A percentile compares a stretch with the other conserved stretches of the same genome.
Conservation (phyloP, 1,284 basidiomycete genomes). For the Irpex sp. region DNA sequence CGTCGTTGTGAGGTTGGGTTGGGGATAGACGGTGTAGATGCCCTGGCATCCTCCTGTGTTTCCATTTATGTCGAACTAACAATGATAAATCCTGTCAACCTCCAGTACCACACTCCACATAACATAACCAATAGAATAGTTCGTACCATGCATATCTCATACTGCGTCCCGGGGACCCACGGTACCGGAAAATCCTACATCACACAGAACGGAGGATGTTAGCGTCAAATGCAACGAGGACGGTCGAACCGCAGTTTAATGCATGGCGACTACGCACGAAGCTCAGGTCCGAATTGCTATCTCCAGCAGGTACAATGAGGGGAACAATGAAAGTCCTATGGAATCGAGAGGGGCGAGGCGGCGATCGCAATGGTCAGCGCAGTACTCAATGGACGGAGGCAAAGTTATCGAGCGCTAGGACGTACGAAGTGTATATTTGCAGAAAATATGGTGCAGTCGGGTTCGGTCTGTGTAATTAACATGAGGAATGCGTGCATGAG, state of each 20-base stretch:
- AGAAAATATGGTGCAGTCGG: slow-evolving; percentile 53
- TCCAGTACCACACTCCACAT: too few species aligned
- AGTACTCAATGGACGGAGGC: too few species aligned
- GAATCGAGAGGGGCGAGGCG: too few species aligned
- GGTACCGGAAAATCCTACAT: slow-evolving; percentile 52
- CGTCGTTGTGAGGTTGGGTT: slow-evolving; percentile 27
- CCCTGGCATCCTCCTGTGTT: slow-evolving; percentile 56
- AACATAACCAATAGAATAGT: not conserved
- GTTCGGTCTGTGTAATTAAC: slow-evolving; percentile 35
- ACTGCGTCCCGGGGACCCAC: slow-evolving; percentile 53
- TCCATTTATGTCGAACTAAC: slow-evolving; percentile 49
- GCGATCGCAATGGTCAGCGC: not conserved
- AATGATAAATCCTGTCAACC: too few species aligned
- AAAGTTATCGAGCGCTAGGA: slow-evolving; percentile 1
- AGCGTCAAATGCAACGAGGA: not conserved
- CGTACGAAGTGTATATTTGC: slow-evolving; percentile 58
- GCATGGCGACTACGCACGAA: slow-evolving; percentile 35
- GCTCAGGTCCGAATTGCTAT: slow-evolving; percentile 24
- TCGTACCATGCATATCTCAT: slow-evolving; percentile 63
- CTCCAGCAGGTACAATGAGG: slow-evolving; percentile 45
- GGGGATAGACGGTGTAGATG: slow-evolving; percentile 45
- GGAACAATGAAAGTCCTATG: slow-evolving; percentile 44
- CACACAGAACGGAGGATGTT: not conserved
- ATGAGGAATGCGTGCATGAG: not conserved
- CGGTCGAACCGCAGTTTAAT: not conserved